These are phyloP conservation scores for Cucumis melo DNA, from an alignment of 306 rosid genomes.

Conservation along the genomic window DNA sequence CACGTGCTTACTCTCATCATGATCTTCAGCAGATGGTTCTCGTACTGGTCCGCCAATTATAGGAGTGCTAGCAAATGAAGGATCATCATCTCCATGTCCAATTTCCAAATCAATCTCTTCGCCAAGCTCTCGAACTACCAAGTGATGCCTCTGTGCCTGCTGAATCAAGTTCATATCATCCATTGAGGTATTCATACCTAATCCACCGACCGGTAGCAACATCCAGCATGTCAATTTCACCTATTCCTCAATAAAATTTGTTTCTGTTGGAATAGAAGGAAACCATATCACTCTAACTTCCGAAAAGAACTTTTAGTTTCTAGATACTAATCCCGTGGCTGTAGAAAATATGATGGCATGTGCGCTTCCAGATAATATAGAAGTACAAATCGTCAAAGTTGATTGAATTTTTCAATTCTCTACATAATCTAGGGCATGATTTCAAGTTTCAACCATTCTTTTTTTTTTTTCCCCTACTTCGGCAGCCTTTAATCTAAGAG, in stretches of 20 bases:
- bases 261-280: conserved; percentile 9
- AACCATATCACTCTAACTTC: not conserved
- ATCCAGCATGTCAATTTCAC: conserved; percentile 73
- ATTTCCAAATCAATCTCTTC: conserved; percentile 97
- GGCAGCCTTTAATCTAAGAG: not conserved
- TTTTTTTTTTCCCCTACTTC: not conserved
- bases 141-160: conserved; percentile 89
- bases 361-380: not conserved
- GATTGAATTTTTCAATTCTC: conserved; percentile 3
- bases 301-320: not conserved
- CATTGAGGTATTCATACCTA: conserved; percentile 81
- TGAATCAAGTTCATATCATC: conserved; percentile 94
- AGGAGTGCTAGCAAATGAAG: conserved; percentile 62
- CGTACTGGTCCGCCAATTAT: conserved; percentile 56
- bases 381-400: conserved; percentile 10
- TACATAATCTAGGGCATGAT: not conserved
- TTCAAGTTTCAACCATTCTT: not conserved
- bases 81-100: conserved; percentile 94
- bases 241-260: conserved; percentile 13
- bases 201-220: conserved; percentile 54
- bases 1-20: conserved; percentile 72
- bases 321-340: not conserved
- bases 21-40: conserved; percentile 74
- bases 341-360: not conserved
- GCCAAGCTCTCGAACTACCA: conserved; percentile 83